Percentiles rank a stretch among this genome's conserved stretches.
Conservation (phyloP, 2,329 filamentous ascomycete genomes). For the Fonsecaea monophora region DNA sequence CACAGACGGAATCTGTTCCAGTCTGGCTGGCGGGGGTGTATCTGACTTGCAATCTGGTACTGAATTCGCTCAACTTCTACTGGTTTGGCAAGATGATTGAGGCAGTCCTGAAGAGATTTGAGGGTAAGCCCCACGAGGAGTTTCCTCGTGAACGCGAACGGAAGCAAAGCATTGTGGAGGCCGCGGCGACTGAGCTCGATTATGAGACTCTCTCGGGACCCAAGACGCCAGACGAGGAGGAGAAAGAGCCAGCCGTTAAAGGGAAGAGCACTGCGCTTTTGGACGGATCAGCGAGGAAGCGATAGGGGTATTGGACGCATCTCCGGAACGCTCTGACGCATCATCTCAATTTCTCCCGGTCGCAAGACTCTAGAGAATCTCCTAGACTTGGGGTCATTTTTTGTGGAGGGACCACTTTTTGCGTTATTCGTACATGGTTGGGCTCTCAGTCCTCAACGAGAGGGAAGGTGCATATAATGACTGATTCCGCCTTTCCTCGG, state of each 20-base stretch:
- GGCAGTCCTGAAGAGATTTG: constrained; percentile 68
- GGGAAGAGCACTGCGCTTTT: constrained; percentile 28
- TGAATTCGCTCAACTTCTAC: constrained; percentile 69
- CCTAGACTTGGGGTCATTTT: neutral
- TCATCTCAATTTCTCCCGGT: neutral
- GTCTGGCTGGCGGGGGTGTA: constrained; percentile 66
- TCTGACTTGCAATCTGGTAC: constrained; percentile 63
- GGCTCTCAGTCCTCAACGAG: neutral
- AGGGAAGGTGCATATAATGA: neutral
- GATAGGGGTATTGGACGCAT: constrained; percentile 7
- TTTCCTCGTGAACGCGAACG: constrained; percentile 41
- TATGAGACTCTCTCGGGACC: constrained; percentile 40
- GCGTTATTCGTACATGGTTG: neutral
- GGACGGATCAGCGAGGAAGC: constrained; percentile 24
- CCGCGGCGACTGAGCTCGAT: constrained; percentile 40
- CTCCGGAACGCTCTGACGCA: neutral
- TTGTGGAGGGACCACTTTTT: neutral
- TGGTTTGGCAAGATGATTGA: constrained; percentile 74
- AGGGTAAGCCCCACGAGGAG: constrained; percentile 49
- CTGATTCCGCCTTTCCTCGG: too few relatives aligned
- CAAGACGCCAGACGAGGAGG: constrained; percentile 32
- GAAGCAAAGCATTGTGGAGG: constrained; percentile 39
- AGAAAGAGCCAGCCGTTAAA: constrained; percentile 5
- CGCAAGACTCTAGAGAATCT: neutral
- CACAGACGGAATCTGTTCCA: constrained; percentile 53